Conservation (phyloP, 1,284 basidiomycete genomes). For the Naganishia cerealis region DNA sequence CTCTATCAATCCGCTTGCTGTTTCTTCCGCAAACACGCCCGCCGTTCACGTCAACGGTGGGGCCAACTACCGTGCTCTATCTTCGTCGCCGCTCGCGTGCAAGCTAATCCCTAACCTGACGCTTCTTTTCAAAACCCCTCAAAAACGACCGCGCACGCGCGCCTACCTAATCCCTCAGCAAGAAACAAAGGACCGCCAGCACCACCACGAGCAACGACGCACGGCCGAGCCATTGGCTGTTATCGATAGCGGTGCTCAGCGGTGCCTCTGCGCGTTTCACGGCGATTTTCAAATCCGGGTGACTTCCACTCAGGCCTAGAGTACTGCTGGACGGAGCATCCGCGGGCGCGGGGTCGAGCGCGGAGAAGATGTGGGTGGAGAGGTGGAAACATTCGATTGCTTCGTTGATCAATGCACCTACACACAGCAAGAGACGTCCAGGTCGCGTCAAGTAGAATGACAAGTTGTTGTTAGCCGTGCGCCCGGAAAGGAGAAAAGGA, state of each 20-base stretch:
- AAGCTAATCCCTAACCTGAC: no score
- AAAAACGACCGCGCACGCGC: no score
- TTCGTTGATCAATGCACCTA: conserved; percentile 62
- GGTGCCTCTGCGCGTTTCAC: no score
- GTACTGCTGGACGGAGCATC: conserved; percentile 9
- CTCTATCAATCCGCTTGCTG: no score
- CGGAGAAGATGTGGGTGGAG: conserved; percentile 66
- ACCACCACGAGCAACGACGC: background rate
- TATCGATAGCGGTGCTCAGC: background rate
- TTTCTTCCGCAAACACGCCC: no score
- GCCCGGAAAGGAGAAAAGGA: conserved; percentile 37
- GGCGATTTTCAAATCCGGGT: background rate
- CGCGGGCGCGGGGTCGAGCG: conserved; percentile 52
- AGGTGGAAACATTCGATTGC: conserved; percentile 68
- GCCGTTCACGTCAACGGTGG: no score
- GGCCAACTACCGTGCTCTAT: no score
- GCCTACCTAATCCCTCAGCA: background rate
- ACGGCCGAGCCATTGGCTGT: background rate
- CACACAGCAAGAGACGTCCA: conserved; percentile 5
- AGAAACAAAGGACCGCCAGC: background rate
- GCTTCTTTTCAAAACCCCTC: no score
- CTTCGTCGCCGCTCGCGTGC: no score
- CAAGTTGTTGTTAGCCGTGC: background rate
- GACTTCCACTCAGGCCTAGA: background rate
- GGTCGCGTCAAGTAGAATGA: background rate